phyloP scores from a whole-genome alignment of 352 stramenopile genomes.

The Blastocystis sp. region DNA sequence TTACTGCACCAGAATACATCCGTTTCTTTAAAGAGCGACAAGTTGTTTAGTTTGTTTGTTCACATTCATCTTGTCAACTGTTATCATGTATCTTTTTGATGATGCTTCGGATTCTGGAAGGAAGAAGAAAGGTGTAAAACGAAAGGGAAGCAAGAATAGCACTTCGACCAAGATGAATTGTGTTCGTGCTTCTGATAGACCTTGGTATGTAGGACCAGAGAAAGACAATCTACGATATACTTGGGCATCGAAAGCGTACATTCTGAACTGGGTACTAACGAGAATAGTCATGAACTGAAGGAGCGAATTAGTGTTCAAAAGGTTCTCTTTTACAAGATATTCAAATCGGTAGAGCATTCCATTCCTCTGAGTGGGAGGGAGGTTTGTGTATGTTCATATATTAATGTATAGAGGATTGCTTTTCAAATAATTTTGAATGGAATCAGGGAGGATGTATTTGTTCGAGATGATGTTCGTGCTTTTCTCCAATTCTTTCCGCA shows the following conservation, averaged over 20 bases:
- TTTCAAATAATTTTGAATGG: neutral
- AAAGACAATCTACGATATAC: conserved; percentile 33
- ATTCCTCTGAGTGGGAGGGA: neutral
- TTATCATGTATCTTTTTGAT: neutral
- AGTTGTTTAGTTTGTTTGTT: conserved; percentile 38
- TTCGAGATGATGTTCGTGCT: neutral
- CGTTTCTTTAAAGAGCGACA: conserved; percentile 61
- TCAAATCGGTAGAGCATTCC: neutral
- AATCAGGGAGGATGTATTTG: neutral
- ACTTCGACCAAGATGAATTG: neutral
- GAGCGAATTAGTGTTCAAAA: conserved; percentile 40
- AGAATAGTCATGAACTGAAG: conserved; percentile 26
- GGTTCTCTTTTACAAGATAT: conserved; percentile 5
- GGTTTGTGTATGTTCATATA: neutral
- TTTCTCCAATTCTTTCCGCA: conserved; percentile 20
- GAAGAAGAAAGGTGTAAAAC: neutral
- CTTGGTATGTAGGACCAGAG: neutral
- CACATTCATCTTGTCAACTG: neutral
- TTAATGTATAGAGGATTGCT: neutral
- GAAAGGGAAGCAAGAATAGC: neutral
- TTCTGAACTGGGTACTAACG: neutral
- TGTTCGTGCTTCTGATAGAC: neutral
- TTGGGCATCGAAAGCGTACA: conserved; percentile 14
- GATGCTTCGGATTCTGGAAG: neutral
- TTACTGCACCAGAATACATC: conserved; percentile 62